These are phyloP conservation scores for Oryza glaberrima DNA, from an alignment of 176 grass and related monocot genomes.

Conservation along the genomic window DNA sequence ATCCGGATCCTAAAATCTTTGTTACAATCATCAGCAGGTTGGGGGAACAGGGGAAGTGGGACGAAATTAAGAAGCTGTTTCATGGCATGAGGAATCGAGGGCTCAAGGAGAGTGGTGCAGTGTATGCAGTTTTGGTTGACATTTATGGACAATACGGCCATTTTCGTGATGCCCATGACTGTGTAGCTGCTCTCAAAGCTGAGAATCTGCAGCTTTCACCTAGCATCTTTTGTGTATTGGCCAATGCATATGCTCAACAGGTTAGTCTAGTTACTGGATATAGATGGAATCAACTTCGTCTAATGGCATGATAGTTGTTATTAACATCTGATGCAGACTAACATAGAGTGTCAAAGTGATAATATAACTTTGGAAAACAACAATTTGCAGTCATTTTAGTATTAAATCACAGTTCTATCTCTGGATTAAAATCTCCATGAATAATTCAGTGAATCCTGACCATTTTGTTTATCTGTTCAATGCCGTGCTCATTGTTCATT, in stretches of 20 bases:
- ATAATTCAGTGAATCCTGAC: neutral
- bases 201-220: slow-evolving; percentile 62
- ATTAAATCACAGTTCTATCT: neutral
- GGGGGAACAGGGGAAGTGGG: slow-evolving; percentile 90
- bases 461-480: neutral
- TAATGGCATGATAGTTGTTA: neutral
- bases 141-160: slow-evolving; percentile 88
- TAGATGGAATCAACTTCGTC: neutral
- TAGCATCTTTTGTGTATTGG: slow-evolving; percentile 75
- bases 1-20: slow-evolving; percentile 82
- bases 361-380: neutral
- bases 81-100: slow-evolving; percentile 67
- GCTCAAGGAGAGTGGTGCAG: slow-evolving; percentile 62
- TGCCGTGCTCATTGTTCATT: neutral
- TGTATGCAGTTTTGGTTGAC: slow-evolving; percentile 85
- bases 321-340: neutral
- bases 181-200: slow-evolving; percentile 76
- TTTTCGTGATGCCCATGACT: slow-evolving; percentile 67
- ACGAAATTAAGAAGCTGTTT: slow-evolving; percentile 75
- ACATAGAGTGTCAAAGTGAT: neutral
- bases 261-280: slow-evolving; percentile 34
- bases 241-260: slow-evolving; percentile 77
- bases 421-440: neutral
- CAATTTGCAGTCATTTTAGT: neutral
- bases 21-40: slow-evolving; percentile 63